phyloP scores from a whole-genome alignment of 1,284 basidiomycete genomes.

The Malassezia sp. region DNA sequence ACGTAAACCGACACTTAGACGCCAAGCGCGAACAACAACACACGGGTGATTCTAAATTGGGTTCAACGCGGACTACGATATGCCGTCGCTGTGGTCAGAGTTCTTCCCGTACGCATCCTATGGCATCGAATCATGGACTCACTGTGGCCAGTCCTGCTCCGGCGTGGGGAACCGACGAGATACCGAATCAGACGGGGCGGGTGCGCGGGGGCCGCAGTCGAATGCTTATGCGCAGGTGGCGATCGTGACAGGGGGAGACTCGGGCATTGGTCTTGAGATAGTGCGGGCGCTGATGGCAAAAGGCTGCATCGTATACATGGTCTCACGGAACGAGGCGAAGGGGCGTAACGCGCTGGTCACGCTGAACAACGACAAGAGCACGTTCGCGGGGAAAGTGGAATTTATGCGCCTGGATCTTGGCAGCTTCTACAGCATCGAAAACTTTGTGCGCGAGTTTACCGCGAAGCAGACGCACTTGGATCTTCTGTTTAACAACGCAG shows the following conservation, averaged over 20 bases:
- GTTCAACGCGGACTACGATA: background rate
- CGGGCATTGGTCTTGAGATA: conserved; percentile 34
- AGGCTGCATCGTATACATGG: conserved; percentile 27
- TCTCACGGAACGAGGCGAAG: conserved; percentile 6
- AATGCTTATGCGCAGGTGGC: conserved; percentile 14
- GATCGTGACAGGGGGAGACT: conserved; percentile 36
- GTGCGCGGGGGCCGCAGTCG: no score
- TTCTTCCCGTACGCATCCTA: conserved; percentile 13
- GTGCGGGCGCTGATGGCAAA: conserved; percentile 22
- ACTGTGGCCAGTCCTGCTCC: background rate
- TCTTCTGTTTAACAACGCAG: conserved; percentile 29
- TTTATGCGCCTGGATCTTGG: conserved; percentile 25
- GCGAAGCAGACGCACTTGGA: conserved; percentile 17
- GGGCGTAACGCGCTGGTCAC: conserved; percentile 11
- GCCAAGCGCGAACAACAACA: no score
- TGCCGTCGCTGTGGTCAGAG: conserved; percentile 3
- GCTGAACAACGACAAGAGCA: background rate
- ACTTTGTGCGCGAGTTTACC: conserved; percentile 18
- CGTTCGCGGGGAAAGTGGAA: background rate
- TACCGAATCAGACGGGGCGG: conserved; percentile 5
- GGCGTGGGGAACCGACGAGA: conserved; percentile 3
- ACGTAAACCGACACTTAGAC: no score
- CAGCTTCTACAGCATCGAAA: conserved; percentile 19
- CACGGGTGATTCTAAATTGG: no score
- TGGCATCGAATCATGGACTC: no score